These are phyloP conservation scores for Rhodofomes roseus DNA, from an alignment of 1,284 basidiomycete species.

Conservation along the genomic window DNA sequence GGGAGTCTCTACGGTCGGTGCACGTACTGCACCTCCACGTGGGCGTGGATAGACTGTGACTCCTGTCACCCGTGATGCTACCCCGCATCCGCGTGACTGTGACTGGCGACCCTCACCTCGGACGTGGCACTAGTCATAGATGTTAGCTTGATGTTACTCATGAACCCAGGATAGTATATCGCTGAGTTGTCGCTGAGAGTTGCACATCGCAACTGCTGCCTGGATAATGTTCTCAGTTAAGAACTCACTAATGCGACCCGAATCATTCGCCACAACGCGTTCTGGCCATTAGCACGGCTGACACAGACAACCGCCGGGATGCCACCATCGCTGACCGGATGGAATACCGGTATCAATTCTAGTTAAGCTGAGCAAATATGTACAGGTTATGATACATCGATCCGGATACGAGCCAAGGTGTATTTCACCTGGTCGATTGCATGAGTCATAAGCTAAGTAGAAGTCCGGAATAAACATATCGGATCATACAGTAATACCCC, in stretches of 20 bases:
- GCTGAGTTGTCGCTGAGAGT: too few relatives aligned
- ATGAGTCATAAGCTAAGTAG: not conserved
- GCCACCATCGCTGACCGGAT: too few relatives aligned
- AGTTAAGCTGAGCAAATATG: not conserved
- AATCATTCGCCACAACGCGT: too few relatives aligned
- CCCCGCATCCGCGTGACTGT: not conserved
- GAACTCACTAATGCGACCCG: too few relatives aligned
- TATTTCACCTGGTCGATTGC: not conserved
- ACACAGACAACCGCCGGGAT: too few relatives aligned
- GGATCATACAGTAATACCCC: not conserved
- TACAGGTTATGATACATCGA: not conserved
- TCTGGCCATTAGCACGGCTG: too few relatives aligned
- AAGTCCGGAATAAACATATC: not conserved
- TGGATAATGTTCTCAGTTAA: too few relatives aligned
- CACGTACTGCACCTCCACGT: constrained; percentile 17
- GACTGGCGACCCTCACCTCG: too few relatives aligned
- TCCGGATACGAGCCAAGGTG: not conserved
- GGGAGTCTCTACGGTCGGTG: constrained; percentile 11
- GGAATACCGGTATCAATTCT: not conserved
- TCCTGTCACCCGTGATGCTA: not conserved
- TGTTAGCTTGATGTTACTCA: too few relatives aligned
- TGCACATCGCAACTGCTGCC: too few relatives aligned
- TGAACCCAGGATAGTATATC: too few relatives aligned
- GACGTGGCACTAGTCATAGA: too few relatives aligned
- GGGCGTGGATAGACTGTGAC: constrained; percentile 3